Evolutionary conservation across 108 stramenopile genomes (phyloP).

Genomic region (Seminavis robusta): DNA sequence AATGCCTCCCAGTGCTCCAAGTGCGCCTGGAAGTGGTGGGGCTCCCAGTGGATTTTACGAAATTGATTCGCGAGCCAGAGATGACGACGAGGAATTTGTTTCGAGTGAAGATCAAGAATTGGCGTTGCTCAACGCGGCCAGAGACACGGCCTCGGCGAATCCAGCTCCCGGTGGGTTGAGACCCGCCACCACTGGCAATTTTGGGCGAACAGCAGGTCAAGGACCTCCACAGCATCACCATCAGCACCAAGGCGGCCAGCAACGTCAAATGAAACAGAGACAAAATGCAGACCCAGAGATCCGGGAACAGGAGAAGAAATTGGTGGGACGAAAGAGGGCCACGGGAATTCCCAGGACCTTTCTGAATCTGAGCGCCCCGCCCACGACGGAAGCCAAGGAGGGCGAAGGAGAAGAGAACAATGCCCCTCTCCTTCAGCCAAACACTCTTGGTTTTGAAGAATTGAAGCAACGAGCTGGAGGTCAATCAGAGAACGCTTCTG

Average conservation of each 20-base stretch:
- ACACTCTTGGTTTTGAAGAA: constrained; percentile 65
- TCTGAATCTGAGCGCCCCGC: constrained; percentile 54
- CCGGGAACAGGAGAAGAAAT: constrained; percentile 64
- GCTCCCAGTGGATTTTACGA: constrained; percentile 68
- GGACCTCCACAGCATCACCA: constrained; percentile 3
- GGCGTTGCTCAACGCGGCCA: constrained; percentile 77
- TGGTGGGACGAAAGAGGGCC: constrained; percentile 56
- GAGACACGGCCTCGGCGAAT: constrained; percentile 32
- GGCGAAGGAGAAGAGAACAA: constrained; percentile 24
- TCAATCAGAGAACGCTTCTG: constrained; percentile 45
- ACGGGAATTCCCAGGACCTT: constrained; percentile 86
- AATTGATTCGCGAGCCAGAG: constrained; percentile 53
- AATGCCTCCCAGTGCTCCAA: constrained; percentile 7
- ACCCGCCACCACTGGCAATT: constrained; percentile 6
- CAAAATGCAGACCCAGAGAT: constrained; percentile 85
- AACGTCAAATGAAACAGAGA: constrained; percentile 12
- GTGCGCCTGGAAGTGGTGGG: neutral
- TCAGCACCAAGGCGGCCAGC: constrained; percentile 1
- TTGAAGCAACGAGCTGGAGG: constrained; percentile 75
- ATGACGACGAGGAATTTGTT: constrained; percentile 74
- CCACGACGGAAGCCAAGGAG: constrained; percentile 31
- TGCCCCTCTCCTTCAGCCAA: constrained; percentile 61
- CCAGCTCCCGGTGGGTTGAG: constrained; percentile 1
- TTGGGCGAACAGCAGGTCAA: constrained; percentile 5
- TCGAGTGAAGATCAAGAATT: constrained; percentile 58